Evolutionary conservation across 169 alveolate genomes (phyloP), one percentile per base, ranked within the genome.

Genomic region (Eimeria tenella): DNA sequence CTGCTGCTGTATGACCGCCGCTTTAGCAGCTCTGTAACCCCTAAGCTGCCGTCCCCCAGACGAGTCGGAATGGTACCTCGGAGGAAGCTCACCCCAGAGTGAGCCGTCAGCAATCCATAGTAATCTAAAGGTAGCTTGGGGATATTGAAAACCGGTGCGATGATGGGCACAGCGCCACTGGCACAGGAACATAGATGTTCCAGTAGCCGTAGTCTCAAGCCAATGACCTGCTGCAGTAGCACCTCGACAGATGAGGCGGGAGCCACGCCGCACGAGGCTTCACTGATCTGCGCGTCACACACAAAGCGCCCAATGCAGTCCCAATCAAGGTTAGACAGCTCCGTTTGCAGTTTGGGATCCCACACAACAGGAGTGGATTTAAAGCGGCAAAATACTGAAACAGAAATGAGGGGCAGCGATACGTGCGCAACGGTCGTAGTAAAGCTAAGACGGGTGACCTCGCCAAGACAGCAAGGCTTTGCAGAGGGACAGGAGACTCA

Each of bases 121-220:
- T 90, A 94, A 65, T 95, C 96, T 4, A 82, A 94, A 7, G 62
- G 94, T 31, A 92, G 25, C 50, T 92, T 95, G 21, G 97, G 97
- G 23, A 94, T 86, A 53, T 95, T 95, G 86, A 90, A 95, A 17
- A 95, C 95, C 5, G 96, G 95, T 15, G 97, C 93, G n/a, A 95
- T 87, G 53, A 94, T 74, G 0, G 97, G 97, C 49, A 95, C 93
- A 25, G 97, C 95, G 21, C 73, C 70, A 56, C 23, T 82, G 25
- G 96, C 95, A 63, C 91, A 68, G 8, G 93, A 86, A 73, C 92
- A 94, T 65, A 95, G 55, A 75, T 87, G 95, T 60, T 83, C 92
- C 49, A 95, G 93, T 4, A 94, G 83, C 19, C 87, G 92, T 81
- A 92, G 58, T 25, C 95, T 60, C 75, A 65, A n/a, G 17, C 62